phyloP scores from a whole-genome alignment of 2,329 filamentous ascomycete species.

The Scedosporium aurantiacum region DNA sequence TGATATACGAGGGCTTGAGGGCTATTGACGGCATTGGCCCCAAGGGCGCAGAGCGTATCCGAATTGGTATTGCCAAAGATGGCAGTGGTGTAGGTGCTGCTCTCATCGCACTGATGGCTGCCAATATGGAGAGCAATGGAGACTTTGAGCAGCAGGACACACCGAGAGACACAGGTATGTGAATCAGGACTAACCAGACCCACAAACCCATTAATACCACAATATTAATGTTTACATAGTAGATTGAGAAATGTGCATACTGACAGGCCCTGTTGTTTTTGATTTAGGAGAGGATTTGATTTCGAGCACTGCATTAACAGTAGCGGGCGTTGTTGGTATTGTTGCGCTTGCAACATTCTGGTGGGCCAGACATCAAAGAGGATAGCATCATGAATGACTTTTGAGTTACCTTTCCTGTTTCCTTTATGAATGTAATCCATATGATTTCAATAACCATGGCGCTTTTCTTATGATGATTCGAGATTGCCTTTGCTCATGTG shows the following conservation, averaged over 20 bases:
- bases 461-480: no score
- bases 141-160: background rate
- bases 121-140: slow-evolving; percentile 44
- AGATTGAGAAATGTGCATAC: background rate
- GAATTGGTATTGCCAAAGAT: slow-evolving; percentile 95
- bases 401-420: background rate
- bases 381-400: background rate
- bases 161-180: background rate
- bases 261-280: background rate
- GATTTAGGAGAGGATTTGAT: slow-evolving; percentile 20
- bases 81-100: slow-evolving; percentile 72
- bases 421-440: no score
- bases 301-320: slow-evolving; percentile 20
- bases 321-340: slow-evolving; percentile 24
- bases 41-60: slow-evolving; percentile 70
- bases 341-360: slow-evolving; percentile 26
- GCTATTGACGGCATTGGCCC: slow-evolving; percentile 68
- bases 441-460: no score
- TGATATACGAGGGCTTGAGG: slow-evolving; percentile 73
- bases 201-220: background rate
- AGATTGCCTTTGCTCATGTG: no score
- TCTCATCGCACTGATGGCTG: slow-evolving; percentile 83
- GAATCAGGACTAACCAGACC: background rate
- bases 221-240: background rate
- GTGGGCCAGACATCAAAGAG: background rate